Conservation (phyloP, 805 yeast species). For the Pichia paraexigua region DNA sequence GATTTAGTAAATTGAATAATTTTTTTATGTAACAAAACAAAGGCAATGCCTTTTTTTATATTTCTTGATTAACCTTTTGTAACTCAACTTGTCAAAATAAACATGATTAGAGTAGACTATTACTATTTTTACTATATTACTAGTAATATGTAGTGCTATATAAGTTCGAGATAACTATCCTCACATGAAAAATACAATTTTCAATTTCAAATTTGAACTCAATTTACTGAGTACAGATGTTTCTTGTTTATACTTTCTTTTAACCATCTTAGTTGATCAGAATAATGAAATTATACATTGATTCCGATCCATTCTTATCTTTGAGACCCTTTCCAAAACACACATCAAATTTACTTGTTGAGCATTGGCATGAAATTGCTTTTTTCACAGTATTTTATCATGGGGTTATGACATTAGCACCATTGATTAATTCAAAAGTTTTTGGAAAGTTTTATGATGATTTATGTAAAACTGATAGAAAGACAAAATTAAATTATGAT, state of each 20-base stretch:
- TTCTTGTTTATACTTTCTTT: not conserved
- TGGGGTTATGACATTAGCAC: constrained; percentile 43
- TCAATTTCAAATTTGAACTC: no score
- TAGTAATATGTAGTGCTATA: no score
- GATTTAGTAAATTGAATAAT: no score
- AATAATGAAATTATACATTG: constrained; percentile 16
- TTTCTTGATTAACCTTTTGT: no score
- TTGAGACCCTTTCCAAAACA: constrained; percentile 39
- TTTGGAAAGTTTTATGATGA: constrained; percentile 46
- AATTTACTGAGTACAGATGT: not conserved
- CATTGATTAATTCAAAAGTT: constrained; percentile 37
- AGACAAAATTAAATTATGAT: constrained; percentile 67
- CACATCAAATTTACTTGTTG: constrained; percentile 35
- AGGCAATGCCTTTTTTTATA: no score
- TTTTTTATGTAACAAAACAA: no score
- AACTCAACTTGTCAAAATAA: no score
- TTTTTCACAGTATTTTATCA: constrained; percentile 56
- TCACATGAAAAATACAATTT: no score
- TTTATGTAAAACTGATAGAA: constrained; percentile 29
- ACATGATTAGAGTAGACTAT: no score
- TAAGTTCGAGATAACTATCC: no score
- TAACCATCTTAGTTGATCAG: not conserved
- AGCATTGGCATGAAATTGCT: constrained; percentile 73
- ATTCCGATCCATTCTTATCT: constrained; percentile 36
- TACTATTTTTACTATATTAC: no score